phyloP scores from a whole-genome alignment of 1,139 yeast genomes.

The Sporopachydermia cereana region DNA sequence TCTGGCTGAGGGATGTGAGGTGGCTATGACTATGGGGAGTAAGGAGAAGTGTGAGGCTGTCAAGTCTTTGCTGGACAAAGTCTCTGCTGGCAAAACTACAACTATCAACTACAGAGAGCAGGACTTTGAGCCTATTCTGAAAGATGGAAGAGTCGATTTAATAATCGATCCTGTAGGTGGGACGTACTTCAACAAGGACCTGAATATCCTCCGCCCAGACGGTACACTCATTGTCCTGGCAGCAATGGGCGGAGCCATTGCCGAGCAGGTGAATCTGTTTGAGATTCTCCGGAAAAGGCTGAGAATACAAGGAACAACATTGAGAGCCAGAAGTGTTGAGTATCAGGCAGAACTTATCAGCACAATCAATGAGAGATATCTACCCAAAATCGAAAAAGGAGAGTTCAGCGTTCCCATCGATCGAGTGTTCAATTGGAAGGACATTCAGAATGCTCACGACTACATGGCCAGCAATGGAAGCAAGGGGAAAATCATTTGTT shows the following conservation, averaged over 20 bases:
- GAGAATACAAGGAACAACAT: constrained; percentile 21
- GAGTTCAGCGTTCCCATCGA: constrained; percentile 18
- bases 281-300: constrained; percentile 19
- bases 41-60: constrained; percentile 18
- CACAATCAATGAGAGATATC: constrained; percentile 16
- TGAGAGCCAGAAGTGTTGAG: constrained; percentile 19
- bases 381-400: constrained; percentile 18
- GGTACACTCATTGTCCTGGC: constrained; percentile 22
- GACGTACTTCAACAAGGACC: constrained; percentile 17
- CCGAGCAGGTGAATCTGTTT: constrained; percentile 16
- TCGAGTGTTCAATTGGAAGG: constrained; percentile 16
- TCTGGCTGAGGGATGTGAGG: constrained; percentile 23
- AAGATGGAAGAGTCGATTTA: constrained; percentile 20
- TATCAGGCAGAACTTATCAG: constrained; percentile 19
- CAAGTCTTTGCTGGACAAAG: constrained; percentile 12
- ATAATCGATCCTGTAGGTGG: constrained; percentile 25
- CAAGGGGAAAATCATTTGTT: constrained; percentile 21
- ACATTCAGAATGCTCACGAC: constrained; percentile 21
- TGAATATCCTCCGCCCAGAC: constrained; percentile 18
- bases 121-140: constrained; percentile 18
- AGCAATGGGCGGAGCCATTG: constrained; percentile 17
- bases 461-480: constrained; percentile 20
- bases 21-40: constrained; percentile 23
- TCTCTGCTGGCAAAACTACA: constrained; percentile 14
- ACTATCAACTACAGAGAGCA: constrained; percentile 21